phyloP scores from a whole-genome alignment of 495 filamentous ascomycete species.

The Aspergillus homomorphus region DNA sequence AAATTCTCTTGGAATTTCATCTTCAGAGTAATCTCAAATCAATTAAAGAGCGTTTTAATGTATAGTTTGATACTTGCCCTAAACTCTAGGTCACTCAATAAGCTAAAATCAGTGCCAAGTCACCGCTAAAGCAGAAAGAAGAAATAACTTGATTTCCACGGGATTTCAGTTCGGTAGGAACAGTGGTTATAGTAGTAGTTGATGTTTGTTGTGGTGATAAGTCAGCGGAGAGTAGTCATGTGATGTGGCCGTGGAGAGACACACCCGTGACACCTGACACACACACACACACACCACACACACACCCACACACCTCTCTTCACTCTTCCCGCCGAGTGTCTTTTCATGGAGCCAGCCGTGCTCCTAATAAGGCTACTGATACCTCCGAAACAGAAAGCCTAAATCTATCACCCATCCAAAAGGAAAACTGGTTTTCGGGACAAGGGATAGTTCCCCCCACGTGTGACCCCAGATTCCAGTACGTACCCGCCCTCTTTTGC shows the following conservation, averaged over 20 bases:
- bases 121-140: neutral
- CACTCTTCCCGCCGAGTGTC: neutral
- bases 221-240: neutral
- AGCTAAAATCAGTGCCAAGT: too few relatives aligned
- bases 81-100: too few relatives aligned
- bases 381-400: neutral
- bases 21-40: too few relatives aligned
- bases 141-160: neutral
- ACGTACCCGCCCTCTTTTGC: constrained; percentile 1
- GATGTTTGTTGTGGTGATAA: neutral
- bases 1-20: too few relatives aligned
- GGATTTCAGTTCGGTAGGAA: neutral
- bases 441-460: neutral
- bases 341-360: neutral
- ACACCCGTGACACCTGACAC: neutral
- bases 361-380: neutral
- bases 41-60: too few relatives aligned
- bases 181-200: too few relatives aligned
- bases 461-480: neutral
- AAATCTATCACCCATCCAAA: neutral
- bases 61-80: too few relatives aligned
- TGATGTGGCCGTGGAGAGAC: neutral
- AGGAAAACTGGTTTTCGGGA: neutral
- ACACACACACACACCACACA: neutral
- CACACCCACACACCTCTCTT: neutral